These are phyloP conservation scores for Candida quercuum DNA, from an alignment of 805 yeast genomes.

Conservation along the genomic window DNA sequence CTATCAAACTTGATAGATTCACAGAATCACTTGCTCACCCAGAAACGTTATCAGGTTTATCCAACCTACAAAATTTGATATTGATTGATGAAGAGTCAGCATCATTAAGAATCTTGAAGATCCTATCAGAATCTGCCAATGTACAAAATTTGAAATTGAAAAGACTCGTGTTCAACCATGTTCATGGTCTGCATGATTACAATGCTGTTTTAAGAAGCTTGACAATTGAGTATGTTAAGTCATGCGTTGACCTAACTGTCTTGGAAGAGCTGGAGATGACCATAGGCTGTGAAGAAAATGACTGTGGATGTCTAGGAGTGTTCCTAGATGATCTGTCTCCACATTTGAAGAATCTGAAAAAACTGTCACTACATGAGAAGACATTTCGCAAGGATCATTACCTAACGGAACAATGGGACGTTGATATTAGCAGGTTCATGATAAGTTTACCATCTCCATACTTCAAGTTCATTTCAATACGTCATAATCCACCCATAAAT, in stretches of 20 bases:
- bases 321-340: conserved; percentile 36
- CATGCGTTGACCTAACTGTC: conserved; percentile 24
- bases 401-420: conserved; percentile 52
- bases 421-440: conserved; percentile 38
- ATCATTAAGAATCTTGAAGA: conserved; percentile 30
- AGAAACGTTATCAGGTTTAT: conserved; percentile 2
- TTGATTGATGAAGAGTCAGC: conserved; percentile 32
- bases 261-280: conserved; percentile 43
- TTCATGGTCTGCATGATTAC: conserved; percentile 41
- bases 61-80: conserved; percentile 19
- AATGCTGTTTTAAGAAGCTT: conserved; percentile 29
- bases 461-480: conserved; percentile 41
- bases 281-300: conserved; percentile 46
- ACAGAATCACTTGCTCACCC: not conserved
- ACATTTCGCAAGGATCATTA: conserved; percentile 38
- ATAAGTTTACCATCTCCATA: conserved; percentile 27
- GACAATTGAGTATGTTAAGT: conserved; percentile 24
- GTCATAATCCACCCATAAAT: conserved; percentile 53
- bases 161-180: conserved; percentile 35
- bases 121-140: conserved; percentile 16
- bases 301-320: conserved; percentile 40
- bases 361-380: conserved; percentile 28
- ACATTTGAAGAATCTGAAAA: conserved; percentile 17
- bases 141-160: conserved; percentile 20
- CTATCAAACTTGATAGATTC: not conserved